Base-by-base conservation (phyloP, 768 basidiomycete genomes). In the Mycena leptocephala region DNA sequence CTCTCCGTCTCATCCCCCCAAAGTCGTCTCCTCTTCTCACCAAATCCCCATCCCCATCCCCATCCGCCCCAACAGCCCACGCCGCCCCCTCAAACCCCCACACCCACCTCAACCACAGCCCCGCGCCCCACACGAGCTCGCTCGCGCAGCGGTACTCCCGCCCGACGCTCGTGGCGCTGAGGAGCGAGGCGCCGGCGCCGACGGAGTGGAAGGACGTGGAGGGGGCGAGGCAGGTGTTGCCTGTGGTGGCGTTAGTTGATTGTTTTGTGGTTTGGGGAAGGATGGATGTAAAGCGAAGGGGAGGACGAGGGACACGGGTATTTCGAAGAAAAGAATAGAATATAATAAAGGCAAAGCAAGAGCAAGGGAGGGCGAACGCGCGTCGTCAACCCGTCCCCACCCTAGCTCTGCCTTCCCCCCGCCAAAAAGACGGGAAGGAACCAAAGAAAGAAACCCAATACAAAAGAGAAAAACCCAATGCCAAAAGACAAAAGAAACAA, bases 61-160 rank as follows among this genome's bases (percentile, higher is more conserved):
- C 39, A 7, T 14, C 9, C 48, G 18, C 11, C 2, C 32, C 37
- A 16, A 37, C 55, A 26, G 39, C 56, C 32, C n/a, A 63, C 43
- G 59, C 58, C 18, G 67, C n/a, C 26, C 30, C 43, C 65, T 78
- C 77, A 22, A 78, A 46, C 66, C 77, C 77, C 77, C 77, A 78
- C 37, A 70, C 43, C 77, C 77, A 78, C 39, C 77, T 13, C 62
- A 78, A n/a, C 77, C 77, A 78, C 71, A 76, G 22, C 5, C 55
- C 22, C 71, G 74, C 63, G 41, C 77, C 77, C 77, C 77, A 78
- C 24, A 78, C 77, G 30, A 78, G 71, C 68, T 78, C 77, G 73
- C 77, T 78, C 41, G 77, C 77, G 46, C 77, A 78, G 9, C 3
- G 30, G 48, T 56, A 58, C 46, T 39, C 10, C 16, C 22, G 26